These are phyloP conservation scores for Murraya koenigii DNA, from an alignment of 345 rosid species.

Conservation along the genomic window DNA sequence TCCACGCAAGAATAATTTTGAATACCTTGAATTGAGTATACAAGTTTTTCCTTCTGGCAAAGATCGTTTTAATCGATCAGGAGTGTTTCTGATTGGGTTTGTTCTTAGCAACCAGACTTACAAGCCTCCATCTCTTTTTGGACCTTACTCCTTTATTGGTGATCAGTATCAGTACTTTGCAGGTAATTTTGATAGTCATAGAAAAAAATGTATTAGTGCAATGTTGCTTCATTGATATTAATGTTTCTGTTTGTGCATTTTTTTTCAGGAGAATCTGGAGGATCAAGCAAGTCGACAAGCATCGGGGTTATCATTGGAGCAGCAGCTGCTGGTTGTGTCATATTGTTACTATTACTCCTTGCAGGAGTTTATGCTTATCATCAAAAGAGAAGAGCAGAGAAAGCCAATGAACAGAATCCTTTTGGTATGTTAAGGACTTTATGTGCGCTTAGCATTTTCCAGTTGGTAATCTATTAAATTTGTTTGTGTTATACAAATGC, in stretches of 20 bases:
- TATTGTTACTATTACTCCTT: conserved; percentile 46
- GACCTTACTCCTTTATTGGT: conserved; percentile 59
- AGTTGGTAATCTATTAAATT: conserved; percentile 19
- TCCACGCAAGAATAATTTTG: conserved; percentile 44
- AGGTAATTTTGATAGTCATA: conserved; percentile 39
- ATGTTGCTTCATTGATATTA: conserved; percentile 2
- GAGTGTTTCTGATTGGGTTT: conserved; percentile 42
- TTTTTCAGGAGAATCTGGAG: conserved; percentile 20
- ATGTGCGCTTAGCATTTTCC: not conserved
- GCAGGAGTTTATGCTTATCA: conserved; percentile 68
- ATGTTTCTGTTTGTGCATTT: not conserved
- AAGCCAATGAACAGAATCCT: conserved; percentile 57
- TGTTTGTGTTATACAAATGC: conserved; percentile 19
- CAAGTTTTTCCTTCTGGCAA: conserved; percentile 48
- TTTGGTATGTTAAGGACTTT: conserved; percentile 46
- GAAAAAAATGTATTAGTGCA: conserved; percentile 17
- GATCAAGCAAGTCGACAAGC: conserved; percentile 42
- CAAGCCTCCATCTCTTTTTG: conserved; percentile 27
- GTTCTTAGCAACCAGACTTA: conserved; percentile 46
- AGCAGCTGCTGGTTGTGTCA: conserved; percentile 49
- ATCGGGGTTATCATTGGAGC: conserved; percentile 64
- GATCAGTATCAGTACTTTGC: conserved; percentile 35
- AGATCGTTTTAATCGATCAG: conserved; percentile 48
- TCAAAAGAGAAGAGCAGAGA: conserved; percentile 72
- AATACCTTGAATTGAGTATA: conserved; percentile 45